Percentiles rank a stretch among this genome's conserved stretches.
Evolutionary conservation across 1,284 basidiomycete genomes (phyloP).

Genomic region (Apiotrichum domesticum): DNA sequence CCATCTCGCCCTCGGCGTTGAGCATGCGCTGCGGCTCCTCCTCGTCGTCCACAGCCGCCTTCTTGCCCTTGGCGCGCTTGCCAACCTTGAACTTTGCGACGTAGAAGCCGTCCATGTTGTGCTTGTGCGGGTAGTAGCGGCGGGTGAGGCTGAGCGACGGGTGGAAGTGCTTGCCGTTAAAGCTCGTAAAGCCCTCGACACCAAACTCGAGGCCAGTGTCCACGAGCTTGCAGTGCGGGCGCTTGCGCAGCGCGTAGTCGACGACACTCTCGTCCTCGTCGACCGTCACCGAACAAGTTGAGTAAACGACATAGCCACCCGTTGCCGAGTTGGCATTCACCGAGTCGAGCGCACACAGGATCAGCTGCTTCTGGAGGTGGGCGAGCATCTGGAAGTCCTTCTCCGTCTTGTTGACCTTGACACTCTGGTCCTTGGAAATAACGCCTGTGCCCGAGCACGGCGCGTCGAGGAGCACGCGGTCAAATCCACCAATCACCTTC

Average conservation of each 20-base stretch:
- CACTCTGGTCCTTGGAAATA: conserved; percentile 93
- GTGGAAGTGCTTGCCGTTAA: conserved; percentile 82
- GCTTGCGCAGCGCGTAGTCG: conserved; percentile 94
- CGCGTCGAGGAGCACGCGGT: conserved; percentile 91
- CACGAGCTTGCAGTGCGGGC: conserved; percentile 91
- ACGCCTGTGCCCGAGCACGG: conserved; percentile 98
- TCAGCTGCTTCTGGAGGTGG: conserved; percentile 96
- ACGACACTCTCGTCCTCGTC: conserved; percentile 99
- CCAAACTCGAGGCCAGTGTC: conserved; percentile 92
- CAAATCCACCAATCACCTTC: conserved; percentile 99
- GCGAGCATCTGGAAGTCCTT: conserved; percentile 91
- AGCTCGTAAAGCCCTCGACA: conserved; percentile 81
- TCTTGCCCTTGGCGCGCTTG: conserved; percentile 58
- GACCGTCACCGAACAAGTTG: conserved; percentile 95
- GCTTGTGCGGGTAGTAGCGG: conserved; percentile 52
- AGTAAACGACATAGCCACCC: conserved; percentile 94
- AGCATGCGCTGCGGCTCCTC: conserved; percentile 23
- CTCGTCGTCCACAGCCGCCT: conserved; percentile 31
- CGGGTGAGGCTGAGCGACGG: conserved; percentile 74
- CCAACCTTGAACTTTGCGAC: conserved; percentile 97
- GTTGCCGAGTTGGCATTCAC: conserved; percentile 81
- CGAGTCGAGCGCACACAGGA: conserved; percentile 96
- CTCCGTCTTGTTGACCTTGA: conserved; percentile 96
- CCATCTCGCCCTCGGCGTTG: conserved; percentile 5
- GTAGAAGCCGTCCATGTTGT: conserved; percentile 89